Evolutionary conservation across 2,329 filamentous ascomycete species (phyloP).

Genomic region (Ophiostoma himal-ulmi): DNA sequence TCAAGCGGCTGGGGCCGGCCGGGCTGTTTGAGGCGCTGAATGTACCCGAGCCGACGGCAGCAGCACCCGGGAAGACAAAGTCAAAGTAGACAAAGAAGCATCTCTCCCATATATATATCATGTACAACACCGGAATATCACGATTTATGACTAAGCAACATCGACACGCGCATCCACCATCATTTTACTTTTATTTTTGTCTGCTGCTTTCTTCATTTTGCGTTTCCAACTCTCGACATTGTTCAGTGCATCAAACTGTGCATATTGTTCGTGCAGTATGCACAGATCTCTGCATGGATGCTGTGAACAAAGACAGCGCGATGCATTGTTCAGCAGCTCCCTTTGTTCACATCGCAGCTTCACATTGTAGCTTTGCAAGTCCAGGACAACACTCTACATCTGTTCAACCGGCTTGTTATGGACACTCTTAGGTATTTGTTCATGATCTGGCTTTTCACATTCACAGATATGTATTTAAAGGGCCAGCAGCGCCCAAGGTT

Average conservation of each 20-base stretch:
- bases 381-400: background rate
- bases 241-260: background rate
- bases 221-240: background rate
- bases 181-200: background rate
- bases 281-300: background rate
- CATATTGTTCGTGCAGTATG: background rate
- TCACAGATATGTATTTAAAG: background rate
- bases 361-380: background rate
- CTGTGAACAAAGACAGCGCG: background rate
- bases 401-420: background rate
- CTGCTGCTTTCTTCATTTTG: background rate
- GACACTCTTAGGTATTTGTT: background rate
- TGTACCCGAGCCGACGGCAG: background rate
- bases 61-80: background rate
- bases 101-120: background rate
- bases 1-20: constrained; percentile 40
- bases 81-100: background rate
- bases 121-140: background rate
- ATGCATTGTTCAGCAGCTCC: background rate
- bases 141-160: constrained; percentile 6
- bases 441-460: background rate
- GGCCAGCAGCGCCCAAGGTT: background rate
- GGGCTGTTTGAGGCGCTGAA: constrained; percentile 38
- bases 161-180: background rate
- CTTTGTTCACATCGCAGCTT: background rate